Evolutionary conservation across 495 filamentous ascomycete species (phyloP).

Genomic region (Cenococcum geophilum): DNA sequence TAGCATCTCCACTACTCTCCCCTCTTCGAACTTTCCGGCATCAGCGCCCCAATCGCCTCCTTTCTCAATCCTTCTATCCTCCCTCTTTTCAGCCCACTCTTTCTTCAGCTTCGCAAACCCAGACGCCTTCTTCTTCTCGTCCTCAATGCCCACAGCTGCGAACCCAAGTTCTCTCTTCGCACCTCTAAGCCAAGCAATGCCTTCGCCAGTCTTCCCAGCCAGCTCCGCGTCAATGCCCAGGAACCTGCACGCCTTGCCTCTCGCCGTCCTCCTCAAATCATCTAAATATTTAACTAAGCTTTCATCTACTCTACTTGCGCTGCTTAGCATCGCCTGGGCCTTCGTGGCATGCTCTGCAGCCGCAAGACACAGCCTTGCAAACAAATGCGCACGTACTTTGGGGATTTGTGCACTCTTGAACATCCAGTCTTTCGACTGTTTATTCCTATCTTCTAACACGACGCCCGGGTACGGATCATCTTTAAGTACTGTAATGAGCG

Average conservation of each 20-base stretch:
- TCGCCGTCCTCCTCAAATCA: conserved; percentile 64
- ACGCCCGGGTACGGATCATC: conserved; percentile 85
- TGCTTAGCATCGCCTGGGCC: conserved; percentile 50
- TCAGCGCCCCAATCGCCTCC: conserved; percentile 69
- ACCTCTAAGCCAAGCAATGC: conserved; percentile 74
- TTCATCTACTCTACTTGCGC: conserved; percentile 51
- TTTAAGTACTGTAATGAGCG: conserved; percentile 80
- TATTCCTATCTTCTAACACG: conserved; percentile 68
- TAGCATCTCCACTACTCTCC: conserved; percentile 76
- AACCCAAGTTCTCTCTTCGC: conserved; percentile 66
- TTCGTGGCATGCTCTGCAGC: conserved; percentile 60
- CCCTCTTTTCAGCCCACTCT: conserved; percentile 60
- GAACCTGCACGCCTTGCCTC: conserved; percentile 81
- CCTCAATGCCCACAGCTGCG: conserved; percentile 24
- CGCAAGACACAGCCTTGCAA: conserved; percentile 80
- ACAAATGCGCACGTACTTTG: conserved; percentile 80
- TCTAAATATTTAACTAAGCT: conserved; percentile 63
- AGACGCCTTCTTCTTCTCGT: conserved; percentile 46
- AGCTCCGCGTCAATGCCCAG: conserved; percentile 85
- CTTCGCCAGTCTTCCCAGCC: conserved; percentile 70
- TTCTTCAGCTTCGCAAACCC: conserved; percentile 63
- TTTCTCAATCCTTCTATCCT: conserved; percentile 63
- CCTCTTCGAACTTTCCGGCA: conserved; percentile 78
- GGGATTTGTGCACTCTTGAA: conserved; percentile 77
- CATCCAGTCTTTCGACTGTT: conserved; percentile 87